These are phyloP conservation scores for Erigeron philadelphicus DNA, from an alignment of 140 eudicot genomes.

Conservation along the genomic window DNA sequence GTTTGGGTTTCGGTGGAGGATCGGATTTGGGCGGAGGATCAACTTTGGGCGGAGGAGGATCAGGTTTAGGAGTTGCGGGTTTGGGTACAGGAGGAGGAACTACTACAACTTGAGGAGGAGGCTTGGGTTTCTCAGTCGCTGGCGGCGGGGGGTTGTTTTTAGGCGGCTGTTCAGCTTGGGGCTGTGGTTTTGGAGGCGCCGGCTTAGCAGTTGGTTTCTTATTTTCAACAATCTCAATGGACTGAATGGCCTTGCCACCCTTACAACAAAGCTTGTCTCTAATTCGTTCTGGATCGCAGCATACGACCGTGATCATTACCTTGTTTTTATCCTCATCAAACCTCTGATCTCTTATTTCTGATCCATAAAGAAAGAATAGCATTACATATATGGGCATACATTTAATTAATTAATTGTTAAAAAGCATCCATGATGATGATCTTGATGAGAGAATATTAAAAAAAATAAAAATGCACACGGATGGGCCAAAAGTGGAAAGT, in stretches of 20 bases:
- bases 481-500: no score
- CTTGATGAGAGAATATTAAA: no score
- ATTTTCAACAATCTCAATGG: conserved; percentile 41
- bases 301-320: conserved; percentile 46
- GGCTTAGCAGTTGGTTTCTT: conserved; percentile 26
- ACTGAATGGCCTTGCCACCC: conserved; percentile 47
- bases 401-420: no score
- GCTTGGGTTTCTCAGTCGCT: conserved; percentile 10
- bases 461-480: no score
- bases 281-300: conserved; percentile 47
- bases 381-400: background rate
- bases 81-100: no score
- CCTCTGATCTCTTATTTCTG: conserved; percentile 47
- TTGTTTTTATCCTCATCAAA: conserved; percentile 43
- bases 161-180: no score
- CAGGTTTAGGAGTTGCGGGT: background rate
- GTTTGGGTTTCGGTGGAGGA: background rate
- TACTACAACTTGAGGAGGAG: conserved; percentile 4
- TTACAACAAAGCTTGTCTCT: conserved; percentile 49
- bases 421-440: no score
- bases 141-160: no score
- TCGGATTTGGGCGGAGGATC: background rate
- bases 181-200: background rate
- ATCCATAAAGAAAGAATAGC: background rate
- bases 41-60: background rate